These are phyloP conservation scores for Phlebiopsis flavidoalba DNA, from an alignment of 768 basidiomycete genomes.

Conservation along the genomic window DNA sequence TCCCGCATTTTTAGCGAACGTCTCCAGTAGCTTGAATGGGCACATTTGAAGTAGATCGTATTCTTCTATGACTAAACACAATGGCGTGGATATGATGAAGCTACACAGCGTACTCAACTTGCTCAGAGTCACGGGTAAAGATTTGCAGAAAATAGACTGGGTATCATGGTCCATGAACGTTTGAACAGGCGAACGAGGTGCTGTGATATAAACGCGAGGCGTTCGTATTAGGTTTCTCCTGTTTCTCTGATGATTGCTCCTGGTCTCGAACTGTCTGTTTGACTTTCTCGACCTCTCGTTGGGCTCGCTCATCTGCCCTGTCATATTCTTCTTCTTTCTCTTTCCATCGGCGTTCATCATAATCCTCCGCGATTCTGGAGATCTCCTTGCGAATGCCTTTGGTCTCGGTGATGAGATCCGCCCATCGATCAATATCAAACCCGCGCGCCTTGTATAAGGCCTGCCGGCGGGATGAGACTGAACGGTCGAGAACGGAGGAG, in stretches of 20 bases:
- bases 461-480: slow-evolving; percentile 52
- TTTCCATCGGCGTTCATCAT: slow-evolving; percentile 31
- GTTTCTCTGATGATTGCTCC: not conserved
- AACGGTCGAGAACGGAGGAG: slow-evolving; percentile 53
- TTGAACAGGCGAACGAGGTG: too few species aligned
- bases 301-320: not conserved
- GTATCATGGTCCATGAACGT: too few species aligned
- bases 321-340: slow-evolving; percentile 3
- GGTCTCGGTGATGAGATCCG: slow-evolving; percentile 46
- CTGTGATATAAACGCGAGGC: too few species aligned
- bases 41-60: too few species aligned
- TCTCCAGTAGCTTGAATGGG: too few species aligned
- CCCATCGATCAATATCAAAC: slow-evolving; percentile 57
- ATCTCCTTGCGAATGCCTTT: slow-evolving; percentile 49
- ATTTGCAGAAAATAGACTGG: too few species aligned
- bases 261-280: not conserved
- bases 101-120: too few species aligned
- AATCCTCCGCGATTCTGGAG: slow-evolving; percentile 54
- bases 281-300: slow-evolving; percentile 7
- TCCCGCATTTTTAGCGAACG: too few species aligned
- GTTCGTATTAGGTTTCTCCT: too few species aligned
- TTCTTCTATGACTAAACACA: too few species aligned
- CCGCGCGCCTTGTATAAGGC: slow-evolving; percentile 52
- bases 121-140: too few species aligned
- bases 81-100: too few species aligned